Conservation (phyloP, 225 moss, liverwort and hornwort species). For the Polytrichum commune region DNA sequence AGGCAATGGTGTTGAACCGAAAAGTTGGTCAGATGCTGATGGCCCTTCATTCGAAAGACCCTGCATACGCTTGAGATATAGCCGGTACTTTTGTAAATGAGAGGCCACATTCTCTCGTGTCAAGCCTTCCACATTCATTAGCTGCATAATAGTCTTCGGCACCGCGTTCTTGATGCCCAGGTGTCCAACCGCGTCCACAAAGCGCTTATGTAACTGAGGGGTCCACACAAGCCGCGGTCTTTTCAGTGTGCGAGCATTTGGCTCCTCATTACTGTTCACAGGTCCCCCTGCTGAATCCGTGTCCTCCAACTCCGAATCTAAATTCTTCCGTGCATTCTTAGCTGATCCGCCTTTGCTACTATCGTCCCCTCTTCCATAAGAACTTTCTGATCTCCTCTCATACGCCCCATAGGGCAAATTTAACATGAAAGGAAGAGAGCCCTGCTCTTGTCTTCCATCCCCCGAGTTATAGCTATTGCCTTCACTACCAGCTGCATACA, state of each 20-base stretch:
- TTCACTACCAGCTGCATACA: conserved; percentile 53
- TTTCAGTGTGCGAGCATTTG: conserved; percentile 82
- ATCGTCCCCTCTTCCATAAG: conserved; percentile 70
- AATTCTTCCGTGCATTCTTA: conserved; percentile 74
- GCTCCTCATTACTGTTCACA: conserved; percentile 71
- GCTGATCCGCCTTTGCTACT: conserved; percentile 58
- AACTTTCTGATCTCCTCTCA: conserved; percentile 51
- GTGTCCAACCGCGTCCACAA: conserved; percentile 92
- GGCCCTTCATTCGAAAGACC: conserved; percentile 80
- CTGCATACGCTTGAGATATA: conserved; percentile 93
- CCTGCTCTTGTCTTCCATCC: conserved; percentile 60
- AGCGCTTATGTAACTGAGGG: conserved; percentile 85
- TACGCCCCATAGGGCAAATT: conserved; percentile 37
- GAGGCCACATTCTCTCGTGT: conserved; percentile 93
- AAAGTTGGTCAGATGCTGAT: conserved; percentile 82
- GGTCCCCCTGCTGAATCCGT: conserved; percentile 94
- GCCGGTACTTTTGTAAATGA: conserved; percentile 86
- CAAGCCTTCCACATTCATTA: conserved; percentile 97
- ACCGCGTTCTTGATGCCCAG: conserved; percentile 90
- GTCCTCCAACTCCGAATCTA: conserved; percentile 88
- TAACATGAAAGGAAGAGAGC: conserved; percentile 59
- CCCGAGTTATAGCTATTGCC: conserved; percentile 55
- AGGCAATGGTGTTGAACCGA: conserved; percentile 83
- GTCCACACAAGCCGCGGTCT: conserved; percentile 89
- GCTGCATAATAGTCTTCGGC: conserved; percentile 96